A percentile compares a stretch with the other conserved stretches of the same genome.
phyloP scores from a whole-genome alignment of 768 basidiomycete genomes.

The Tulasnella sp. region DNA sequence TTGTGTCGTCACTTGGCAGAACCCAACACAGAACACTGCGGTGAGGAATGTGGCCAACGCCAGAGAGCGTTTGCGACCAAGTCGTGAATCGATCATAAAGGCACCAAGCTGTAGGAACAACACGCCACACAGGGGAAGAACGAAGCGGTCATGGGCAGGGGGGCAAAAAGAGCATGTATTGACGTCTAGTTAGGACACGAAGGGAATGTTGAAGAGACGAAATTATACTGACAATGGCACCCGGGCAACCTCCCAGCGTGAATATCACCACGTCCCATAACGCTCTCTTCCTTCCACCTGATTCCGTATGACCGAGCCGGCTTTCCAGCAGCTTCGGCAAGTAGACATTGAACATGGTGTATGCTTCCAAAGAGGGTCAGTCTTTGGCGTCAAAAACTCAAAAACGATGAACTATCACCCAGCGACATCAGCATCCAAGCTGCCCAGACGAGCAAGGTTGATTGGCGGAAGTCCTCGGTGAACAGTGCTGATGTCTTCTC shows the following conservation, averaged over 20 bases:
- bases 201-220: background rate
- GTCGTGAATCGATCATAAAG: constrained; percentile 57
- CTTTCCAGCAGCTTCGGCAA: constrained; percentile 79
- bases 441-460: constrained; percentile 71
- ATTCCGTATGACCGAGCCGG: constrained; percentile 28
- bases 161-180: background rate
- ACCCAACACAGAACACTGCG: constrained; percentile 62
- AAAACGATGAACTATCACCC: constrained; percentile 39
- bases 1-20: constrained; percentile 50
- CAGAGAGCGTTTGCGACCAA: constrained; percentile 67
- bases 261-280: constrained; percentile 85
- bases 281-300: constrained; percentile 40
- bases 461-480: constrained; percentile 63
- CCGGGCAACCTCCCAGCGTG: constrained; percentile 76
- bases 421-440: constrained; percentile 70
- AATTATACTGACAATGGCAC: constrained; percentile 57
- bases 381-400: background rate
- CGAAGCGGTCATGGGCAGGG: background rate
- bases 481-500: constrained; percentile 63
- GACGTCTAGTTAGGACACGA: constrained; percentile 3
- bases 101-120: constrained; percentile 60
- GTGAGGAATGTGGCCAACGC: constrained; percentile 70
- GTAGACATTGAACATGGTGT: constrained; percentile 90
- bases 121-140: constrained; percentile 7
- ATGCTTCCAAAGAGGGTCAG: constrained; percentile 38